Evolutionary conservation across 2,329 filamentous ascomycete species (phyloP), one percentile per base, ranked within the genome.

Genomic region (Monilinia polystroma): DNA sequence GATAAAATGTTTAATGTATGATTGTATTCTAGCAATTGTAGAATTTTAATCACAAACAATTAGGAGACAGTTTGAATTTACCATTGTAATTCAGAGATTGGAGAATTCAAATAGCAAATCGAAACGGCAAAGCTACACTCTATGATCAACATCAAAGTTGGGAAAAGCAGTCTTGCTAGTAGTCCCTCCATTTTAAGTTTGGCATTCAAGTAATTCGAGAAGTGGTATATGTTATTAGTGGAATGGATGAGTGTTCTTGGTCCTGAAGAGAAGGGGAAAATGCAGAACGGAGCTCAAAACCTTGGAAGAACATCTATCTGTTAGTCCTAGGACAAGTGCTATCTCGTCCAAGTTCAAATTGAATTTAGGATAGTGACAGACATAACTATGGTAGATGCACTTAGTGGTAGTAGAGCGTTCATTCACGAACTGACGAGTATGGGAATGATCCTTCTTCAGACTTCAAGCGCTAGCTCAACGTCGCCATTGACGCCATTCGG

Each of bases 101-200:
- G 32, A 7, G 14, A 26, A 20, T 8, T 51, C 11, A 45, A 16
- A 60, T 38, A 4, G 20, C 4, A 51, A 26, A n/a, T 7, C 29
- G 16, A 51, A 47, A 26, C 4, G 14, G 18, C n/a, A 32, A 26
- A 26, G 2, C 16, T 14, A 4, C 2, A 38, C 18, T 60, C 3
- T 38, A 60, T 38, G 20, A 26, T 23, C 18, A 4, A 60, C 1
- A 6, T 49, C 20, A 18, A 4, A 11, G 32, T 3, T 35, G 10
- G 2, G 7, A 12, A 23, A 1, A 35, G 2, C 7, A 2, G 11
- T 14, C 2, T 6, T 8, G 16, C 7, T 16, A 1, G 12, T 18
- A 35, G 12, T 45, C 5, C 5, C 16, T n/a, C 32, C 23, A 16
- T 5, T 35, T 12, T 35, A 49, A 11, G 16, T 35, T 23, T 2